A percentile compares a stretch with the other conserved stretches of the same genome.
Conservation (phyloP, 2,329 filamentous ascomycete species). For the Fusarium algeriense region DNA sequence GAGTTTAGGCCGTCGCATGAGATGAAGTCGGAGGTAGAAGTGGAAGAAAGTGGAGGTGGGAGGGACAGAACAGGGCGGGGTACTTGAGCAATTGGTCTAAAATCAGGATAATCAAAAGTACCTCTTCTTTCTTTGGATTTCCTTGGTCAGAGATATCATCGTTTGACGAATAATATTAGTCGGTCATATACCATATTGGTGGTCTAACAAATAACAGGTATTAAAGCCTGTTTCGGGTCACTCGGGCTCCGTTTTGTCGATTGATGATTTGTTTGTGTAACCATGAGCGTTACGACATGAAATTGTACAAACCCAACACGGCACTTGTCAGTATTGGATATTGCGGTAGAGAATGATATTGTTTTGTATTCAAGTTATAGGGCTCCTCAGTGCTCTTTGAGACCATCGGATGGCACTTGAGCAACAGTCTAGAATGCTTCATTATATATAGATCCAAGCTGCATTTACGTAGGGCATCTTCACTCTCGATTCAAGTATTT, state of each 20-base stretch:
- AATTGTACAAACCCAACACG: too few relatives aligned
- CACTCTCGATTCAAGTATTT: neutral
- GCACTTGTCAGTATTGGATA: neutral
- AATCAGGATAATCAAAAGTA: neutral
- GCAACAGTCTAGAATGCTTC: neutral
- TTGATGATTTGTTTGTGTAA: conserved; percentile 15
- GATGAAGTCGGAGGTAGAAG: conserved; percentile 15
- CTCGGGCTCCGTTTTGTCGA: conserved; percentile 6
- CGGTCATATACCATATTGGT: too few relatives aligned
- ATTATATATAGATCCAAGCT: neutral
- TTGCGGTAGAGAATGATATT: neutral
- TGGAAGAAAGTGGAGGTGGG: conserved; percentile 12
- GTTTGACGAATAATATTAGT: neutral
- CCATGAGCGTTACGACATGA: conserved; percentile 3
- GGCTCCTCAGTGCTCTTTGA: neutral
- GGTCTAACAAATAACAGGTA: neutral
- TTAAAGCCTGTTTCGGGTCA: conserved; percentile 18
- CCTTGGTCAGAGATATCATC: conserved; percentile 2
- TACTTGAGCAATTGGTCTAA: conserved; percentile 11
- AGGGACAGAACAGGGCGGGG: conserved; percentile 18
- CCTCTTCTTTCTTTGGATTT: neutral
- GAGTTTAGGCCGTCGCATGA: conserved; percentile 24
- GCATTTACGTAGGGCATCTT: neutral
- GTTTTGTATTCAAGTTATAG: conserved; percentile 1
- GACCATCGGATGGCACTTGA: neutral